Base-by-base conservation (phyloP, 805 yeast genomes). In the Barnettozyma populi region DNA sequence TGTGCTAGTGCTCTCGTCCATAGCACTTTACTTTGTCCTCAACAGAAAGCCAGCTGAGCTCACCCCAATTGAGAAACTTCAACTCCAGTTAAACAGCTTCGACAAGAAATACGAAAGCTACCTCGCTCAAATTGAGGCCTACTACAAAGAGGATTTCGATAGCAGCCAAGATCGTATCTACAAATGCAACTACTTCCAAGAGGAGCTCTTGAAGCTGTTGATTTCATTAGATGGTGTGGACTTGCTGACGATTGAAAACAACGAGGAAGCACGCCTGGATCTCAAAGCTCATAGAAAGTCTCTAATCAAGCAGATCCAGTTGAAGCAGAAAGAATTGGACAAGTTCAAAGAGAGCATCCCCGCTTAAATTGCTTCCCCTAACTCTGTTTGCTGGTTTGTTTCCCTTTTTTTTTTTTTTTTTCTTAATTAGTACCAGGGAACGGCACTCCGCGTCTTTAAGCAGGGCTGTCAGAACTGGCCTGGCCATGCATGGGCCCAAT, bases 181-280 rank as follows among this genome's bases (percentile, higher is more conserved):
- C 61, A 75, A 76, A 57, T 74, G 71, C 55, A 74, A 76, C 45
- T 85, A 72, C 14, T 51, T 58, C 61, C 84, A 81, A 56, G 95
- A 86, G 62, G 75, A 76, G 73, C 65, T 86, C 38, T 68, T 86
- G 62, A 84, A 84, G 60, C 72, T 82, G 52, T 64, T 85, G 54
- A 73, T 86, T 72, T 78, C 74, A 51, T 68, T 86, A 46, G 95
- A 86, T 57, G 81, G 77, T 3, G 70, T 86, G 32, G 85, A 82
- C 51, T 55, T 68, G 13, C 47, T 52, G 37, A 31, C 47, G 11
- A 47, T 57, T 5, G 56, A 53, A 29, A 29, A 63, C 5, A 69
- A 69, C n/a, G 62, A 52, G 19, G 70, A 69, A 9, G 71, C 67
- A 9, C 76, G 76, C 42, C 45, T 51, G 11, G 75, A 73, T 57